A percentile compares a stretch with the other conserved stretches of the same genome.
These are phyloP conservation scores for Kalmusia sp. DNA, from an alignment of 2,329 filamentous ascomycete genomes.

Conservation along the genomic window DNA sequence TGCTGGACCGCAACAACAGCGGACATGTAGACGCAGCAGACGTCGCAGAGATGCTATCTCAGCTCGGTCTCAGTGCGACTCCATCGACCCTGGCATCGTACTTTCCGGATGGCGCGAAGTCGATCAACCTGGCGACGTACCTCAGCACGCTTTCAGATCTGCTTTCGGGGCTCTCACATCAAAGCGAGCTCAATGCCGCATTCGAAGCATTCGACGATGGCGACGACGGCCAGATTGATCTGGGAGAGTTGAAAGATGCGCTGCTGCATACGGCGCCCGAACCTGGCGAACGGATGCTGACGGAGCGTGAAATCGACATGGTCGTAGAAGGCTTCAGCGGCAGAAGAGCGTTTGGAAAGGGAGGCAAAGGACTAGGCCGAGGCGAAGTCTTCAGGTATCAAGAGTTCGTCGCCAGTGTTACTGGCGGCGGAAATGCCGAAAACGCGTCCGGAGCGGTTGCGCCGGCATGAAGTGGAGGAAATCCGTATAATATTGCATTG, in stretches of 20 bases:
- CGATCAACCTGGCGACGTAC: conserved; percentile 84
- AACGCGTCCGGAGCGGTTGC: conserved; percentile 23
- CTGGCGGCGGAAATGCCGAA: conserved; percentile 44
- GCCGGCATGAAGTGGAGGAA: conserved; percentile 13
- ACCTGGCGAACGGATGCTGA: conserved; percentile 41
- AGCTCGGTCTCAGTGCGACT: conserved; percentile 80
- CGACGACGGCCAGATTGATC: conserved; percentile 90
- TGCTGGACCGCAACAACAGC: conserved; percentile 88
- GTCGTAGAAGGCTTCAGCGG: conserved; percentile 88
- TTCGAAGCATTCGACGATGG: conserved; percentile 96
- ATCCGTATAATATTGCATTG: not conserved
- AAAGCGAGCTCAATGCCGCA: conserved; percentile 82
- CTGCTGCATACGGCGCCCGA: conserved; percentile 83
- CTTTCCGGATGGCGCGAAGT: conserved; percentile 76
- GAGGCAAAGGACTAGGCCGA: conserved; percentile 56
- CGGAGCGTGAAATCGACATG: conserved; percentile 74
- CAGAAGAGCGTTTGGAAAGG: conserved; percentile 79
- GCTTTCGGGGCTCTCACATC: conserved; percentile 76
- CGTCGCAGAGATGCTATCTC: conserved; percentile 84
- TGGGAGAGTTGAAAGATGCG: conserved; percentile 81
- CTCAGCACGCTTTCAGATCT: conserved; percentile 80
- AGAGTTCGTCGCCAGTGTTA: conserved; percentile 76
- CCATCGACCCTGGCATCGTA: conserved; percentile 77
- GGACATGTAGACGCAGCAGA: conserved; percentile 83
- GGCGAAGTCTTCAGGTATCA: conserved; percentile 93